Conservation (phyloP, 768 basidiomycete genomes). For the Rhizopogon roseolus region DNA sequence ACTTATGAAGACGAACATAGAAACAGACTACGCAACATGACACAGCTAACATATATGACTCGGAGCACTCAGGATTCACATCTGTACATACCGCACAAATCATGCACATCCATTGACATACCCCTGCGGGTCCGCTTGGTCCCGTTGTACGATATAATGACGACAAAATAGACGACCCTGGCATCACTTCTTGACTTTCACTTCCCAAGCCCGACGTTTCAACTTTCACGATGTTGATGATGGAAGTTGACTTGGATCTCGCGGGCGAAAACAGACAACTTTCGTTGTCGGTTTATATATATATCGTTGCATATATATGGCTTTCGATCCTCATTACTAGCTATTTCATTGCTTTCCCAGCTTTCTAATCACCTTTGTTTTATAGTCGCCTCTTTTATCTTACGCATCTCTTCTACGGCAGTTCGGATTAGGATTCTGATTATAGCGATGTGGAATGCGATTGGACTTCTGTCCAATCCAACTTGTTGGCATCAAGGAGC, state of each 20-base stretch:
- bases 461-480: too few relatives aligned
- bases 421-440: background rate
- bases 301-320: background rate
- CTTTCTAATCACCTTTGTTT: background rate
- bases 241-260: background rate
- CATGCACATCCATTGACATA: background rate
- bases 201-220: background rate
- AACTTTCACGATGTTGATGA: background rate
- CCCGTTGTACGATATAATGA: slow-evolving; percentile 19
- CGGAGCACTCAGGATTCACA: background rate
- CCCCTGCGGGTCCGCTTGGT: slow-evolving; percentile 8
- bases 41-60: background rate
- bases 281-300: background rate
- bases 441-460: too few relatives aligned
- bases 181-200: background rate
- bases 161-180: background rate
- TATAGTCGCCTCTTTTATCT: background rate
- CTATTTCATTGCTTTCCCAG: background rate
- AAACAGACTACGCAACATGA: slow-evolving; percentile 6
- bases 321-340: background rate
- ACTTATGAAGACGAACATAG: background rate
- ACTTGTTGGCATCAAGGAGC: too few relatives aligned
- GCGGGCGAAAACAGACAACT: background rate
- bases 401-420: background rate
- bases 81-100: slow-evolving; percentile 1